phyloP scores from a whole-genome alignment of 129 eudicot species.

The Flaveria linearis region DNA sequence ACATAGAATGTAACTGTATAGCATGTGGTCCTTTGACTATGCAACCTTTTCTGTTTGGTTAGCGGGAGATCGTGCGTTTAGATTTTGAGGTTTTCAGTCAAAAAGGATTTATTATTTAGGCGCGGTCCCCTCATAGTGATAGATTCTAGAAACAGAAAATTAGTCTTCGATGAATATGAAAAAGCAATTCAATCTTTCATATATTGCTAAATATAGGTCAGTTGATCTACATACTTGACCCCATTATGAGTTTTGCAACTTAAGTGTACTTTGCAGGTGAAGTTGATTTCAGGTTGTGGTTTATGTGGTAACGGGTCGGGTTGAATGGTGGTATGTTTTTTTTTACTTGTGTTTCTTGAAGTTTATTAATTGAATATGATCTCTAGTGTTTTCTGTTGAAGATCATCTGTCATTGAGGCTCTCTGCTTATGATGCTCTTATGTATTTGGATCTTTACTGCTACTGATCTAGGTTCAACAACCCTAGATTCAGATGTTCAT shows the following conservation, averaged over 20 bases:
- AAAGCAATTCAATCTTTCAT: slow-evolving; percentile 28
- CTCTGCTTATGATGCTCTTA: not conserved
- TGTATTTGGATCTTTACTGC: not conserved
- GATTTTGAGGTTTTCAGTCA: slow-evolving; percentile 31
- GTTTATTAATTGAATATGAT: not conserved
- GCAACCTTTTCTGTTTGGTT: slow-evolving; percentile 32
- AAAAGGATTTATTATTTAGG: slow-evolving; percentile 37
- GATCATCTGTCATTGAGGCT: not conserved
- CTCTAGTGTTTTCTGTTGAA: not conserved
- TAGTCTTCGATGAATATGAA: slow-evolving; percentile 41
- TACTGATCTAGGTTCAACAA: not conserved
- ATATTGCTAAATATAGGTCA: not conserved
- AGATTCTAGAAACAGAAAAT: slow-evolving; percentile 40
- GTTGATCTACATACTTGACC: not conserved
- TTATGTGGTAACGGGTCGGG: slow-evolving; percentile 2
- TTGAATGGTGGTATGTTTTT: not conserved
- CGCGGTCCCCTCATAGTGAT: slow-evolving; percentile 37
- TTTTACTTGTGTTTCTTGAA: not conserved
- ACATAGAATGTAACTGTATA: slow-evolving; percentile 42
- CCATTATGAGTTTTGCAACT: not conserved
- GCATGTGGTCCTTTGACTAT: slow-evolving; percentile 43
- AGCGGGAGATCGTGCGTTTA: slow-evolving; percentile 44
- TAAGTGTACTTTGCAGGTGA: not conserved
- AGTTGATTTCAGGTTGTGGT: not conserved
- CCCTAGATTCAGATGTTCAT: not conserved